Evolutionary conservation across 2,329 filamentous ascomycete genomes (phyloP).

Genomic region (Xylaria multiplex): DNA sequence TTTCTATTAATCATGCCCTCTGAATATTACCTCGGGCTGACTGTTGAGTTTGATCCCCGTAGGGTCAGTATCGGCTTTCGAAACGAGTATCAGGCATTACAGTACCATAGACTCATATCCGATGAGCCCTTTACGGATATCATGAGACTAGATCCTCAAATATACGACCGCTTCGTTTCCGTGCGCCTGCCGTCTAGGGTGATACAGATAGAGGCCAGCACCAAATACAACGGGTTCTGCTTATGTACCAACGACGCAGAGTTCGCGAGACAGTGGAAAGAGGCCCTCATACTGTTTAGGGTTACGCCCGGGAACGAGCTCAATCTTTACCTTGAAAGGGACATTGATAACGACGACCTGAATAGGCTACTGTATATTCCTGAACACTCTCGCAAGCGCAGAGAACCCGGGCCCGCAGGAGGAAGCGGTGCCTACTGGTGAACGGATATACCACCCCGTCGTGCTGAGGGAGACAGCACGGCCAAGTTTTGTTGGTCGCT

Average conservation of each 20-base stretch:
- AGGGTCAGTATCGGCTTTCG: constrained; percentile 9
- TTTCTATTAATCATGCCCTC: background rate
- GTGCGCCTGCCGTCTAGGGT: constrained; percentile 6
- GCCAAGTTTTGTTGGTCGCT: too few species aligned
- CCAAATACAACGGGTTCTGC: background rate
- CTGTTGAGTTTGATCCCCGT: background rate
- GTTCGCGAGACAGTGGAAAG: constrained; percentile 1
- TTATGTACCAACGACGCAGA: background rate
- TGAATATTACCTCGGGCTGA: background rate
- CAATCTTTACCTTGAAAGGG: constrained; percentile 1
- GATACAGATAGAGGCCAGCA: background rate
- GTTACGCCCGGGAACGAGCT: background rate
- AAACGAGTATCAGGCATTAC: background rate
- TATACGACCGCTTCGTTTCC: background rate
- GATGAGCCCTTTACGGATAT: background rate
- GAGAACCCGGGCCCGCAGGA: too few species aligned
- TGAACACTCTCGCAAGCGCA: too few species aligned
- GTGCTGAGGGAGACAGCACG: too few species aligned
- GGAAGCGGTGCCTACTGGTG: too few species aligned
- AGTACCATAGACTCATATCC: background rate
- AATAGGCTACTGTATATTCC: background rate
- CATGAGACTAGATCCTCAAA: background rate
- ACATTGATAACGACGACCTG: background rate
- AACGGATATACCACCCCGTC: too few species aligned
- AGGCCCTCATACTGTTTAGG: constrained; percentile 2